These are phyloP conservation scores for Cladosporium sp. DNA, from an alignment of 2,329 filamentous ascomycete genomes.

Conservation along the genomic window DNA sequence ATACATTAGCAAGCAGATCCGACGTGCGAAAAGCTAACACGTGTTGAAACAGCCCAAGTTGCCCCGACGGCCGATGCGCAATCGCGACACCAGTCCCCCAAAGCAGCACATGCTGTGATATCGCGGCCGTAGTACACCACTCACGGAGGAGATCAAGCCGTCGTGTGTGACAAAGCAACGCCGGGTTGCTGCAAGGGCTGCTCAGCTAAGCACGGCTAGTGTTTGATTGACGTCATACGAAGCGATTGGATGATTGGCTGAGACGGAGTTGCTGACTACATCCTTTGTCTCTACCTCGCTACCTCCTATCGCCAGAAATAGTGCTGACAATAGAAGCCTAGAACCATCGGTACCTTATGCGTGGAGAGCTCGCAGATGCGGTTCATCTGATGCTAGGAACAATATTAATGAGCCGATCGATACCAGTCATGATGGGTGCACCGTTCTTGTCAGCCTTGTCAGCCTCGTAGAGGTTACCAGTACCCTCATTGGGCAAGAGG, in stretches of 20 bases:
- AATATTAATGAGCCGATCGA: no score
- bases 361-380: no score
- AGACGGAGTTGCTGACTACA: no score
- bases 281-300: no score
- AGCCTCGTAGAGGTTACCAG: no score
- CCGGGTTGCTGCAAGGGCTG: background rate
- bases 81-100: background rate
- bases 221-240: background rate
- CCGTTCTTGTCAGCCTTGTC: no score
- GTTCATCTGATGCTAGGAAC: no score
- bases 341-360: no score
- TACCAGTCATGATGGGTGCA: no score
- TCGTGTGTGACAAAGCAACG: background rate
- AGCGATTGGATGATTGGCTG: background rate
- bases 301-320: no score
- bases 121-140: background rate
- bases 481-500: no score
- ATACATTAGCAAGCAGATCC: constrained; percentile 2
- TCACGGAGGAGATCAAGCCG: background rate
- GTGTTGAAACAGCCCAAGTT: background rate
- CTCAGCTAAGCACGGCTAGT: background rate
- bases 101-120: background rate
- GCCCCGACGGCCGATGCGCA: background rate
- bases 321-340: no score
- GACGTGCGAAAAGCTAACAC: background rate